Conservation (phyloP, 768 basidiomycete genomes). For the Pleurotus salmoneostramineus region DNA sequence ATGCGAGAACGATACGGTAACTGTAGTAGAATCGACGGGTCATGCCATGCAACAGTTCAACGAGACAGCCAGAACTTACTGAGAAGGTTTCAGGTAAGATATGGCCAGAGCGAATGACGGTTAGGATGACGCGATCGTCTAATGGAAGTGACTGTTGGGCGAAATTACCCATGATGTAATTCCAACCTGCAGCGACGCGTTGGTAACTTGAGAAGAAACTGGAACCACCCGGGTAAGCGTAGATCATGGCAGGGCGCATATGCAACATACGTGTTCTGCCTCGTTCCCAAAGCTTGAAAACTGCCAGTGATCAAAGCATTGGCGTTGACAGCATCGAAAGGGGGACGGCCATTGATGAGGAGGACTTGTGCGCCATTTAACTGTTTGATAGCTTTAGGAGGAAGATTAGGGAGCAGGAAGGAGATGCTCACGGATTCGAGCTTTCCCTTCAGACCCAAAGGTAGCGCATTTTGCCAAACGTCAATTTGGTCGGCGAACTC, state of each 20-base stretch:
- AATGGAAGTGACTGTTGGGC: conserved; percentile 52
- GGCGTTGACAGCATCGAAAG: conserved; percentile 45
- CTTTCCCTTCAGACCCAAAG: conserved; percentile 39
- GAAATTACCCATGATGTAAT: conserved; percentile 49
- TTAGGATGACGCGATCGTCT: conserved; percentile 42
- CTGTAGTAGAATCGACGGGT: conserved; percentile 21
- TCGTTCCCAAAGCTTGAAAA: conserved; percentile 48
- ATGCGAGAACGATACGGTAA: conserved; percentile 58
- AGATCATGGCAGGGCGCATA: not conserved
- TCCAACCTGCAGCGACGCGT: conserved; percentile 31
- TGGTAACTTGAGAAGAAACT: conserved; percentile 47
- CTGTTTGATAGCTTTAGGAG: conserved; percentile 10
- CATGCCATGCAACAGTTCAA: not conserved
- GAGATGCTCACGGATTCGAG: conserved; percentile 34
- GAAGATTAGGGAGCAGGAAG: not conserved
- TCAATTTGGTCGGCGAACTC: conserved; percentile 50
- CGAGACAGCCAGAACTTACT: conserved; percentile 23
- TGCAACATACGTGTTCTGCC: conserved; percentile 39
- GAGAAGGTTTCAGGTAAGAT: conserved; percentile 37
- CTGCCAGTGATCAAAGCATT: conserved; percentile 48
- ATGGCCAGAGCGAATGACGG: conserved; percentile 37
- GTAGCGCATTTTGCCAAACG: conserved; percentile 52
- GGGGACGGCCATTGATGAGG: conserved; percentile 24
- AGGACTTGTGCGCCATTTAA: conserved; percentile 46
- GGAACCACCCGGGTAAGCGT: not conserved